Conservation (phyloP, 768 basidiomycete genomes). For the Amanita molliuscula region DNA sequence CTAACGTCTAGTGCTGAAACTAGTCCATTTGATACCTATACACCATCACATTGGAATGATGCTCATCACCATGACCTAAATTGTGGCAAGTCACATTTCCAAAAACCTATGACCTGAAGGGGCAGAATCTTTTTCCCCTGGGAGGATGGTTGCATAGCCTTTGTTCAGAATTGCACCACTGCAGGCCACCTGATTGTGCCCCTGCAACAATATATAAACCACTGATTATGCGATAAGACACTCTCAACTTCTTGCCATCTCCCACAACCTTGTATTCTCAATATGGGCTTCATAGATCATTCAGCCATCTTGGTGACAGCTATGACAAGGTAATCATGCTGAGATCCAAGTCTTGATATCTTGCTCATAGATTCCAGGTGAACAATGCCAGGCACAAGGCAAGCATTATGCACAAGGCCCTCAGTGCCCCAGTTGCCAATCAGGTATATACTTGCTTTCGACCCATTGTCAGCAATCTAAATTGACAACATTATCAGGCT, state of each 20-base stretch:
- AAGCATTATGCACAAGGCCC: slow-evolving; percentile 49
- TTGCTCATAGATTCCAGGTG: slow-evolving; percentile 23
- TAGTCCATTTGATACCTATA: too few species aligned
- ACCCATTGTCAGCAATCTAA: neutral
- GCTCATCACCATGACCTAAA: too few species aligned
- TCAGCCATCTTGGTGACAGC: neutral
- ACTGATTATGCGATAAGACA: neutral
- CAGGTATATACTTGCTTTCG: slow-evolving; percentile 29
- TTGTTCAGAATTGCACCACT: neutral
- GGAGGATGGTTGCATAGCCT: neutral
- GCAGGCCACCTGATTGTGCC: neutral
- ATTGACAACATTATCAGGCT: slow-evolving; percentile 27
- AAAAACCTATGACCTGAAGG: neutral
- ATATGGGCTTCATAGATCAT: neutral
- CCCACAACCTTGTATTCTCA: neutral
- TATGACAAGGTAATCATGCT: neutral
- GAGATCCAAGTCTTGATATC: neutral
- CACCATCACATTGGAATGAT: too few species aligned
- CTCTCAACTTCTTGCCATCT: neutral
- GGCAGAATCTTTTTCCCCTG: neutral
- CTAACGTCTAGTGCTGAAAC: too few species aligned
- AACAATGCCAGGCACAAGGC: slow-evolving; percentile 45
- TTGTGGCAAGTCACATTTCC: too few species aligned
- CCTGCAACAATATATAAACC: neutral
- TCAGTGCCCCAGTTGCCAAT: slow-evolving; percentile 58